phyloP scores from a whole-genome alignment of 208 protist species.

The Trypanosomatidae sp. region DNA sequence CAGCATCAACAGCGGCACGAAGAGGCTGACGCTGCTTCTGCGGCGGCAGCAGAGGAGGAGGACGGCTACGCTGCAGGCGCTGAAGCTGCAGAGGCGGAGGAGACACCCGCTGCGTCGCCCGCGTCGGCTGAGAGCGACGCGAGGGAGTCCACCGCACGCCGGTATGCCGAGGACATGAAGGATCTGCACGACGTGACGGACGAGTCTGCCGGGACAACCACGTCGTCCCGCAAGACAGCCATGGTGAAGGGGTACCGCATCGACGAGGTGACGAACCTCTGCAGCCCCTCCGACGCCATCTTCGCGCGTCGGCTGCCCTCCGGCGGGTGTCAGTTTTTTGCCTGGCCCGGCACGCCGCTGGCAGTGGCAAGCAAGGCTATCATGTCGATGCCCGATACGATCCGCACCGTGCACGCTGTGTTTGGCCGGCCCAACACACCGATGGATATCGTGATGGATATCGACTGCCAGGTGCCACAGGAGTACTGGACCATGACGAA shows the following conservation, averaged over 20 bases:
- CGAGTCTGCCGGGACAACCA: too few species aligned
- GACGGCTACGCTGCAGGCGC: too few species aligned
- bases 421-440: too few species aligned
- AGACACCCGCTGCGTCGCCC: too few species aligned
- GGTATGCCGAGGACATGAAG: too few species aligned
- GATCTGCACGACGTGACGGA: too few species aligned
- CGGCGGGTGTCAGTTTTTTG: slow-evolving; percentile 89
- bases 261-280: slow-evolving; percentile 68
- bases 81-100: too few species aligned
- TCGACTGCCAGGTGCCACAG: slow-evolving; percentile 85
- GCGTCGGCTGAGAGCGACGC: too few species aligned
- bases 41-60: too few species aligned
- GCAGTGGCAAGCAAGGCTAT: slow-evolving; percentile 69
- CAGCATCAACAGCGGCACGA: too few species aligned
- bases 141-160: too few species aligned
- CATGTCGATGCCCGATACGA: slow-evolving; percentile 81
- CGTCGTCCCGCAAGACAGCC: slow-evolving; percentile 50
- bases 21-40: too few species aligned
- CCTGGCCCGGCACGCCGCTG: slow-evolving; percentile 81
- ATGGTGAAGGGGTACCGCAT: slow-evolving; percentile 86
- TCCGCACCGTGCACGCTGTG: slow-evolving; percentile 85
- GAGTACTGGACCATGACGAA: slow-evolving; percentile 83
- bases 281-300: slow-evolving; percentile 61
- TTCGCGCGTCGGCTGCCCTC: slow-evolving; percentile 78
- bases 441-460: slow-evolving; percentile 83